Evolutionary conservation across 495 filamentous ascomycete species (phyloP), one percentile per base, ranked within the genome.

Genomic region (Penicillium ucsense): DNA sequence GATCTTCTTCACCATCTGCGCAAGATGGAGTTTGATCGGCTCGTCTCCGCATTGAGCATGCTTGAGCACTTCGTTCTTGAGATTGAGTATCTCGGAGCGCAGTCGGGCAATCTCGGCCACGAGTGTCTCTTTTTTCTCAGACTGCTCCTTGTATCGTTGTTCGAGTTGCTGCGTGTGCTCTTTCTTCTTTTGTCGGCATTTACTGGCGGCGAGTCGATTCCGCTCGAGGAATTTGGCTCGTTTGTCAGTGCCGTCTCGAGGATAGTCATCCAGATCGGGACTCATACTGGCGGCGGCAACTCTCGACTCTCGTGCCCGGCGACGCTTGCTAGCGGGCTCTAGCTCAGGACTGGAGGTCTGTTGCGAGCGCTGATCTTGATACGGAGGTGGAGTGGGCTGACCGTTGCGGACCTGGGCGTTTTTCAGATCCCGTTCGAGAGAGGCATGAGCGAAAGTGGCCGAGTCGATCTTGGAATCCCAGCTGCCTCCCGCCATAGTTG

Each of bases 161-260:
- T 86, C 80, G 3, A 87, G 67, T 29, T 78, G 73, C 36, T 77
- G 67, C 5, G 82, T 81, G 62, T 80, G 83, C 52, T 82, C 78
- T 60, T 91, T 94, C 66, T 92, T 91, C 73, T 90, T 91, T 60
- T 84, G 80, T 3, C 89, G 79, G 59, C 88, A 94, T 55, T 94
- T 95, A 64, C 79, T 87, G 0, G 89, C 89, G 4, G 89, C 89
- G 4, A 89, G 60, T 4, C 89, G 79, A 56, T 95, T 95, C 28
- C 86, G 79, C 57, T 92, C 85, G 30, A 92, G 74, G 59, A 87
- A 81, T 72, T 70, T 68, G 31, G 64, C 64, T 7, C 68, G 61
- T 43, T 69, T 67, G 3, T 51, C 56, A 10, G 54, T 54, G 6
- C 66, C 62, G 5, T 55, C 56, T 3, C 49, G 56, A 2, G 55